These are phyloP conservation scores for Hypoxylon sp. DNA, from an alignment of 2,329 filamentous ascomycete species.

Conservation along the genomic window DNA sequence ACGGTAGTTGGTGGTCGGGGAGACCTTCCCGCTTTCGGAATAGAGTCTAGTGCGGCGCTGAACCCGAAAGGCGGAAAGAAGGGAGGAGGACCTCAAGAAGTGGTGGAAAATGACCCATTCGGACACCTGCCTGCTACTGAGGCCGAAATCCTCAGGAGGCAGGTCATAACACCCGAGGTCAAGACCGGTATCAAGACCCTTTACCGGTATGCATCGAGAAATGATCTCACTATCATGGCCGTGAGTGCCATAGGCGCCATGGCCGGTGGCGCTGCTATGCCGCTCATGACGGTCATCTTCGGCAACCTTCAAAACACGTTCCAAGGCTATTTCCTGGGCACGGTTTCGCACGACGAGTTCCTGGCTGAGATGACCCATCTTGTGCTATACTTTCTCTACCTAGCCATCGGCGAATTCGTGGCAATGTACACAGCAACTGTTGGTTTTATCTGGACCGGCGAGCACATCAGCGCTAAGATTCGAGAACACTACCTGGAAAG, in stretches of 20 bases:
- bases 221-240: constrained; percentile 74
- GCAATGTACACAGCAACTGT: constrained; percentile 85
- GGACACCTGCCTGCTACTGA: constrained; percentile 76
- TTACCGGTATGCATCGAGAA: constrained; percentile 78
- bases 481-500: constrained; percentile 86
- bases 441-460: constrained; percentile 89
- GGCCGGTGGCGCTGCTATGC: constrained; percentile 79
- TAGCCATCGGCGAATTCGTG: constrained; percentile 84
- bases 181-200: constrained; percentile 76
- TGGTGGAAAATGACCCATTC: constrained; percentile 68
- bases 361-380: constrained; percentile 70
- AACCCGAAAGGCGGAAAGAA: constrained; percentile 60
- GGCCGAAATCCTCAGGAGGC: constrained; percentile 75
- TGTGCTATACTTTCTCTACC: constrained; percentile 88
- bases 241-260: constrained; percentile 76
- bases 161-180: constrained; percentile 75
- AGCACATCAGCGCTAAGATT: constrained; percentile 83
- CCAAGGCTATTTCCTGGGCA: constrained; percentile 70
- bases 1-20: constrained; percentile 42
- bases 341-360: constrained; percentile 69
- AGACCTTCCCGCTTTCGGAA: constrained; percentile 43
- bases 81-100: constrained; percentile 49
- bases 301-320: constrained; percentile 82
- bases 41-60: constrained; percentile 1
- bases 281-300: constrained; percentile 86